phyloP scores from a whole-genome alignment of 1,139 yeast species.

The Yamadazyma jaroonii region DNA sequence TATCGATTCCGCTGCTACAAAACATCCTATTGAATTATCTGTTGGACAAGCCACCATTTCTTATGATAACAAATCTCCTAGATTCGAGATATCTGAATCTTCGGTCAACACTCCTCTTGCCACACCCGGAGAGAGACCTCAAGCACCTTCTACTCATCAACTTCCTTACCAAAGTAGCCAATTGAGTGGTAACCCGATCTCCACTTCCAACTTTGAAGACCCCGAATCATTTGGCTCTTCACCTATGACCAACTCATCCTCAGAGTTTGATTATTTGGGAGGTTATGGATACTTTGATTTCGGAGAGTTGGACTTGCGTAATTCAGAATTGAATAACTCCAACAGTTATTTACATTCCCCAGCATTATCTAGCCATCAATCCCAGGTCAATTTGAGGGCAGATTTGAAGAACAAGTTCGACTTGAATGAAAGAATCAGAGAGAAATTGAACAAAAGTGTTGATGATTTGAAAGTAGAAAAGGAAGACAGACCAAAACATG shows the following conservation, averaged over 20 bases:
- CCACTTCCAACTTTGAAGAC: not conserved
- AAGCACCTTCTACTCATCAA: too few species aligned
- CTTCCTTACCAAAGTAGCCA: too few species aligned
- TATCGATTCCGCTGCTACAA: conserved; percentile 27
- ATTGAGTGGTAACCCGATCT: too few species aligned
- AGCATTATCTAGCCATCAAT: conserved; percentile 25
- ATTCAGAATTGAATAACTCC: conserved; percentile 11
- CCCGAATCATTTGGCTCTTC: not conserved
- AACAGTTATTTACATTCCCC: conserved; percentile 25
- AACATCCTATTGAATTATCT: conserved; percentile 37
- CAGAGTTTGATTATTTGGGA: conserved; percentile 46
- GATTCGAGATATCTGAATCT: not conserved
- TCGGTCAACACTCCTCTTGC: not conserved
- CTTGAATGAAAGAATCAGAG: conserved; percentile 35
- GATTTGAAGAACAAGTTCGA: conserved; percentile 30
- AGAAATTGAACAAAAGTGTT: conserved; percentile 25
- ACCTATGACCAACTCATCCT: conserved; percentile 4
- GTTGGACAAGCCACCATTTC: conserved; percentile 21
- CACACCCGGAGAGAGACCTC: not conserved
- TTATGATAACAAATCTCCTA: conserved; percentile 10
- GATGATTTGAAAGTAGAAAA: conserved; percentile 12
- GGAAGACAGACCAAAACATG: conserved; percentile 9
- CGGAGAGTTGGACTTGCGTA: conserved; percentile 45
- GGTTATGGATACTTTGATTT: conserved; percentile 79
- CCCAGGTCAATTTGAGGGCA: conserved; percentile 24